Percentiles rank a stretch among this genome's conserved stretches.
Evolutionary conservation across 441 rosid genomes (phyloP).

Genomic region (Cnidoscolus chayamansa): DNA sequence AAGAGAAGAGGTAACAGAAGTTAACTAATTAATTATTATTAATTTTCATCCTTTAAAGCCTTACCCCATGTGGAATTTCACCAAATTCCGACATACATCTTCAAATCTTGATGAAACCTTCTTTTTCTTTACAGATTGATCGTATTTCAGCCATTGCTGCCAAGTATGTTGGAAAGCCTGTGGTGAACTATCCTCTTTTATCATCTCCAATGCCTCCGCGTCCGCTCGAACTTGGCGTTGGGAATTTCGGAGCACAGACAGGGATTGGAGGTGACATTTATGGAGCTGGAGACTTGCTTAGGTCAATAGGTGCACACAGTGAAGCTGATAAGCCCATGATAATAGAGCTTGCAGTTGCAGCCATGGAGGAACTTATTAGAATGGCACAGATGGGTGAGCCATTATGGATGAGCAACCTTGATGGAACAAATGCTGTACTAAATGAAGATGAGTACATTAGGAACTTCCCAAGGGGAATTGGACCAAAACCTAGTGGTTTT

Average conservation of each 20-base stretch:
- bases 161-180: slow-evolving; percentile 86
- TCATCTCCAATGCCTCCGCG: slow-evolving; percentile 57
- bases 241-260: slow-evolving; percentile 44
- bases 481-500: slow-evolving; percentile 57
- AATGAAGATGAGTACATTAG: slow-evolving; percentile 67
- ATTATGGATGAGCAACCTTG: slow-evolving; percentile 57
- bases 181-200: slow-evolving; percentile 61
- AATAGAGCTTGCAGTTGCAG: slow-evolving; percentile 73
- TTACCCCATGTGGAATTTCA: not conserved
- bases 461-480: slow-evolving; percentile 50
- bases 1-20: slow-evolving; percentile 68
- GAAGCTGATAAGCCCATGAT: slow-evolving; percentile 69
- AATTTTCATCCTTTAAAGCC: not conserved
- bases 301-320: slow-evolving; percentile 52
- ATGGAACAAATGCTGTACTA: slow-evolving; percentile 42
- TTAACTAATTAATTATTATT: not conserved
- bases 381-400: slow-evolving; percentile 79
- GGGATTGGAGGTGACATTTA: slow-evolving; percentile 55
- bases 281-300: slow-evolving; percentile 65
- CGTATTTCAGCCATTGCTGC: slow-evolving; percentile 87
- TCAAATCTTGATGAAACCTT: not conserved
- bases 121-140: slow-evolving; percentile 51
- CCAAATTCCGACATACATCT: no score
- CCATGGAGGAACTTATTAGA: slow-evolving; percentile 79
- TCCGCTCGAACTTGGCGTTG: slow-evolving; percentile 63